Evolutionary conservation across 106 monocot genomes (phyloP).

Genomic region (Phalaenopsis aphrodite): DNA sequence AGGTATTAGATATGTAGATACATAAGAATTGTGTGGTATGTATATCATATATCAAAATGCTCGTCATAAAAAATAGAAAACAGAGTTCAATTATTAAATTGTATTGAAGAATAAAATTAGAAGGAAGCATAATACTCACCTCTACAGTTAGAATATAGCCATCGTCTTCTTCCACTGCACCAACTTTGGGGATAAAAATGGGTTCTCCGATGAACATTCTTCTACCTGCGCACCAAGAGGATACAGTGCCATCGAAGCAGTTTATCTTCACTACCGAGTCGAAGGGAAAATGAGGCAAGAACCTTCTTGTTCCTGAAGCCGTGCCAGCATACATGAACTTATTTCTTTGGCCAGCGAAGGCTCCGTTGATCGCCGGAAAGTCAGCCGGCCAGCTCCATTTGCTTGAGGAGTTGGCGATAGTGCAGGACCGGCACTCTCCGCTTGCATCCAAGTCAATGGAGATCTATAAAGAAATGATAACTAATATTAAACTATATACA

Average conservation of each 20-base stretch:
- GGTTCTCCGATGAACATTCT: conserved; percentile 80
- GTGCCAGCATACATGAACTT: conserved; percentile 42
- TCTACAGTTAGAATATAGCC: conserved; percentile 76
- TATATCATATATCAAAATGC: too few species aligned
- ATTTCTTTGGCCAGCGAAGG: conserved; percentile 43
- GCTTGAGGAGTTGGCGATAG: conserved; percentile 17
- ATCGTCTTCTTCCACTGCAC: conserved; percentile 55
- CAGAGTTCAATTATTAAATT: background rate
- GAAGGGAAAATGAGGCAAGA: conserved; percentile 72
- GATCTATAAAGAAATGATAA: conserved; percentile 17
- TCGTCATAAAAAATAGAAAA: too few species aligned
- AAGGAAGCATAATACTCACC: conserved; percentile 25
- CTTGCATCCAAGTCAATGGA: conserved; percentile 39
- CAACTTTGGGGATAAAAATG: conserved; percentile 42
- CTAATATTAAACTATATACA: background rate
- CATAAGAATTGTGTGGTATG: too few species aligned
- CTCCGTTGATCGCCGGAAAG: conserved; percentile 67
- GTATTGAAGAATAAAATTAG: background rate
- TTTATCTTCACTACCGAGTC: conserved; percentile 67
- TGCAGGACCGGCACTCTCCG: conserved; percentile 23
- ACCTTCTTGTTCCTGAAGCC: conserved; percentile 33
- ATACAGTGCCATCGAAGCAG: conserved; percentile 21
- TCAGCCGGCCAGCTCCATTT: conserved; percentile 53
- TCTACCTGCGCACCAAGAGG: conserved; percentile 48
- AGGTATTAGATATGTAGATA: too few species aligned